Base-by-base conservation (phyloP, 2,329 filamentous ascomycete genomes). In the Ascosphaera aggregata region DNA sequence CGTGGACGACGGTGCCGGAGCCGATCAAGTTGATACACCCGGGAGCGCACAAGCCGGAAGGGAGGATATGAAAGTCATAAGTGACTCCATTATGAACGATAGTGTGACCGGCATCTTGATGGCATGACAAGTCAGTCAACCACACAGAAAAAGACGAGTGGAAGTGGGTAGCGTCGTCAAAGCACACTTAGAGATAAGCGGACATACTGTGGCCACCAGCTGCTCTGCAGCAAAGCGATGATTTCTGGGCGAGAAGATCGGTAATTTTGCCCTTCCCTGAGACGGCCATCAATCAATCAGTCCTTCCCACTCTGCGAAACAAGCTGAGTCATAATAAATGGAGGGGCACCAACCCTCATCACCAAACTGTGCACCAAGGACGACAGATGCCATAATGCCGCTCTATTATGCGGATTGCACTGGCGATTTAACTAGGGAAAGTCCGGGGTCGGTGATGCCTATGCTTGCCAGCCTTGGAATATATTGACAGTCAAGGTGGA, bases 11-110 rank as follows among this genome's bases (percentile, higher is more conserved):
- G 38, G 57, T 61, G 40, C 60, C 61, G 40, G 59, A 54, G 36
- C 61, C 60, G 44, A 64, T 61, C 40, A 64, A 53, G 49, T 63
- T 64, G 46, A 62, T 47, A 46, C 59, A 62, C 38, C 48, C 49
- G 3, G 59, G 57, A 31, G 59, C 59, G 44, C 63, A 51, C 38
- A 64, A 55, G 16, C 45, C 45, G 9, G 44, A 46, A 18, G 61
- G 61, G 20, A 64, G 54, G 41, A 64, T 62, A 49, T 64, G 61
- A 49, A 64, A 64, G 47, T 63, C 60, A 47, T 62, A 64, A 37
- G 59, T 62, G 40, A 59, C 51, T 37, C 54, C 50, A 41, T 60
- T 53, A 45, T 60, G 58, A 39, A 64, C 60, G 41, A 64, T 63
- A 34, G 61, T 63, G 47, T 64, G 61, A 32, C 61, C 61, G 41